These are phyloP conservation scores for Cynanchum wilfordii DNA, from an alignment of 257 asterid genomes.

Conservation along the genomic window DNA sequence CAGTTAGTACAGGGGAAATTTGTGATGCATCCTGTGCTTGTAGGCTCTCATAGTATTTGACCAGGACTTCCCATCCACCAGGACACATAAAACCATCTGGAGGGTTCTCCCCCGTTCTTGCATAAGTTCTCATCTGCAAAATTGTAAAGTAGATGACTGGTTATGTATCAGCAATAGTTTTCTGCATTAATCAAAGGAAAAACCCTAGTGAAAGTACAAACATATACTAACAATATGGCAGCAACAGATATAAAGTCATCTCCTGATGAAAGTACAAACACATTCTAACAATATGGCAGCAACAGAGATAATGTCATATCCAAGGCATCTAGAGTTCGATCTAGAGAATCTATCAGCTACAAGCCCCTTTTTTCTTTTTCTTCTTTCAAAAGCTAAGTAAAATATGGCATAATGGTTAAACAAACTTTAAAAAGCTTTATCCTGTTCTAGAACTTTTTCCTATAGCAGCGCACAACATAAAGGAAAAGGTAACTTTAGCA, in stretches of 20 bases:
- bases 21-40: constrained; percentile 55
- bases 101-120: constrained; percentile 72
- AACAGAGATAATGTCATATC: neutral
- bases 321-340: neutral
- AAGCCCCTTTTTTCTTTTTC: neutral
- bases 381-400: neutral
- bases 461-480: neutral
- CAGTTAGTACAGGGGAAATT: constrained; percentile 40
- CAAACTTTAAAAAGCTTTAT: neutral
- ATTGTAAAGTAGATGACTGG: neutral
- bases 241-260: too few species aligned
- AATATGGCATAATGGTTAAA: too few species aligned
- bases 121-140: constrained; percentile 64
- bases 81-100: constrained; percentile 89
- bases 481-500: neutral
- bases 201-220: neutral
- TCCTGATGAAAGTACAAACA: too few species aligned
- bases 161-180: neutral
- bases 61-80: constrained; percentile 77
- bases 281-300: neutral
- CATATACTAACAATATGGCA: too few species aligned
- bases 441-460: neutral
- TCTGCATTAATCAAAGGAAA: neutral
- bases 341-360: neutral
- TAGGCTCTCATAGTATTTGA: constrained; percentile 66